phyloP scores from a whole-genome alignment of 345 rosid species.

The Eucalyptus pauciflora region DNA sequence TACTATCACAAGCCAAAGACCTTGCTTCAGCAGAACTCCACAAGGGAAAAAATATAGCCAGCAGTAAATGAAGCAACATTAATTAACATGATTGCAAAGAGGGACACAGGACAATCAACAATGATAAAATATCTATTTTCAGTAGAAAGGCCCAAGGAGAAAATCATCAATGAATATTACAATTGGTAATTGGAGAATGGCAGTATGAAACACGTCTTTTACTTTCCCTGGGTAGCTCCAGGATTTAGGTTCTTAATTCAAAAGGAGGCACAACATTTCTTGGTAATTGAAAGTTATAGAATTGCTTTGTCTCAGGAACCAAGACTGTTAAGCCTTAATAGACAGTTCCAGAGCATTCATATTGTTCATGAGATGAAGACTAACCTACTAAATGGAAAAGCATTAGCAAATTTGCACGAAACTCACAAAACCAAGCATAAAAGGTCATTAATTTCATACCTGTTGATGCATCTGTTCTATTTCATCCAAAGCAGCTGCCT shows the following conservation, averaged over 20 bases:
- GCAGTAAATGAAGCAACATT: background rate
- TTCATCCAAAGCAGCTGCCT: constrained; percentile 79
- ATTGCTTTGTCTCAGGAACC: background rate
- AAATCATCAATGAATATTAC: background rate
- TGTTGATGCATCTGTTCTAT: constrained; percentile 89
- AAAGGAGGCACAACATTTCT: background rate
- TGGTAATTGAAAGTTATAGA: background rate
- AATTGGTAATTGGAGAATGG: background rate
- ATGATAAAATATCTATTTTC: background rate
- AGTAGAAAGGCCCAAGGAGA: background rate
- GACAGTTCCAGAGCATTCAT: background rate
- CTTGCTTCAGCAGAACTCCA: background rate
- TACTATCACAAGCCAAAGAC: background rate
- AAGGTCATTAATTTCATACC: constrained; percentile 22
- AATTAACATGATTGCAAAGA: background rate
- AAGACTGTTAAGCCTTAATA: background rate
- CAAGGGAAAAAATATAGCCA: background rate
- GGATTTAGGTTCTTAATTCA: background rate
- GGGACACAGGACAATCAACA: background rate
- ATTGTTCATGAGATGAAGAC: background rate
- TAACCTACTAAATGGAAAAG: background rate
- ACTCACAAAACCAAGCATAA: background rate
- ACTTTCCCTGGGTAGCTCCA: background rate
- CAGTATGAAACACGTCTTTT: background rate
- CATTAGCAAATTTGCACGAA: background rate